Base-by-base conservation (phyloP, 2,329 filamentous ascomycete genomes). In the Verticillium nubilum region DNA sequence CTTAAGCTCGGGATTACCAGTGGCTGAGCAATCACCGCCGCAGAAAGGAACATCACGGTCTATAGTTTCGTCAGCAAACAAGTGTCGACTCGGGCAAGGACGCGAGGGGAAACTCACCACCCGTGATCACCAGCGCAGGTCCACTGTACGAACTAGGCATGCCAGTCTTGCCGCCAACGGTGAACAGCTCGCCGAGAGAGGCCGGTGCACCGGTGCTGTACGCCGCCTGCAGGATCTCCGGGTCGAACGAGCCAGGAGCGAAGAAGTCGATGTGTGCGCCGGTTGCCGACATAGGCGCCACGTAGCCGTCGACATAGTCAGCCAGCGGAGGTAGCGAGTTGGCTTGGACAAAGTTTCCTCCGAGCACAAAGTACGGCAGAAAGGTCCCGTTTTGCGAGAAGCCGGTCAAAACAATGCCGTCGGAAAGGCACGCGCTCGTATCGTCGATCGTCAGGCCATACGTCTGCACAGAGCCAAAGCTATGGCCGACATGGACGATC, bases 401-500 rank as follows among this genome's bases (percentile, higher is more conserved):
- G 1, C 86, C 86, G 1, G 85, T 87, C 6, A 89, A 75, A 57
- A 86, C 71, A 47, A 88, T 75, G 42, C 79, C 84, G 62, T 88
- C 80, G 37, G 80, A 84, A 59, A 83, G 72, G 17, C 37, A 29
- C 15, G 54, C 33, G 58, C 76, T 67, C 1, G 84, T 84, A 65
- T 84, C 74, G 60, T 74, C 68, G 54, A 77, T 76, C 7, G 81
- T 79, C 23, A 89, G 74, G 54, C 73, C 77, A 70, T 85, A 86
- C 2, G 79, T 81, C 64, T 85, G 81, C 5, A 79, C 72, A 0
- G 84, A 85, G 31, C 86, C 86, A 64, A 86, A 89, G 0, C 82
- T 86, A 73, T 89, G 86, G 13, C 86, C 86, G 17, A 86, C 76
- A 67, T 89, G 86, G 9, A 86, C 74, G 26, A 84, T 72, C 66